phyloP scores from a whole-genome alignment of 179 eudicot species.

The Patellifolia procumbens region DNA sequence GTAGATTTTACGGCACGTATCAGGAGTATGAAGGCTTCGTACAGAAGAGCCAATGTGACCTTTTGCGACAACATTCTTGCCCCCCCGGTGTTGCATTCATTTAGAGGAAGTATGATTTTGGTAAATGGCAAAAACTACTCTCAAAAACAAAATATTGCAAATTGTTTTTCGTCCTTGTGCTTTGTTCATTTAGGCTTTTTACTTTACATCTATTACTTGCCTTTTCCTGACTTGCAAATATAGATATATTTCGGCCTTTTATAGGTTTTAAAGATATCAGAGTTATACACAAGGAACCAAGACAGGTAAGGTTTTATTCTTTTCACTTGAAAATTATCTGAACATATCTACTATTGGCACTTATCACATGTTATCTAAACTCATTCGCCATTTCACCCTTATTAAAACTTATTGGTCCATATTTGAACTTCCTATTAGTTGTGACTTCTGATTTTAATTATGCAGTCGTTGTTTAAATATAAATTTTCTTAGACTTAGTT shows the following conservation, averaged over 20 bases:
- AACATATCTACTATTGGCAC: neutral
- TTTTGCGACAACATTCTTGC: too few species aligned
- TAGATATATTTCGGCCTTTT: conserved; percentile 96
- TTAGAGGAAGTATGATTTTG: too few species aligned
- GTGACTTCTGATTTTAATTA: neutral
- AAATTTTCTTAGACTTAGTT: neutral
- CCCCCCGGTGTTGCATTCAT: too few species aligned
- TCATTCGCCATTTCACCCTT: neutral
- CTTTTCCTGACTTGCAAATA: conserved; percentile 51
- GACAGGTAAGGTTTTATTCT: conserved; percentile 59
- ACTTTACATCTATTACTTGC: neutral
- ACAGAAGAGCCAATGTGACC: too few species aligned
- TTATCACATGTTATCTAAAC: neutral
- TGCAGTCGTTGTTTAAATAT: neutral
- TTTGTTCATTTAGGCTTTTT: neutral
- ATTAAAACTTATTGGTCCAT: neutral
- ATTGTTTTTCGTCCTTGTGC: too few species aligned
- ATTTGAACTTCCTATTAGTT: neutral
- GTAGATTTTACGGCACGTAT: too few species aligned
- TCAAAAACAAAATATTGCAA: too few species aligned
- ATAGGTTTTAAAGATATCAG: conserved; percentile 87
- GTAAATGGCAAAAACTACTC: too few species aligned
- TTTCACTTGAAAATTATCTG: conserved; percentile 3
- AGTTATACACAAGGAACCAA: conserved; percentile 93
- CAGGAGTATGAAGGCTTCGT: too few species aligned